Evolutionary conservation across 192 early-diverging fungal genomes (phyloP), one percentile per base, ranked within the genome.

Genomic region (Physocladia obscura): DNA sequence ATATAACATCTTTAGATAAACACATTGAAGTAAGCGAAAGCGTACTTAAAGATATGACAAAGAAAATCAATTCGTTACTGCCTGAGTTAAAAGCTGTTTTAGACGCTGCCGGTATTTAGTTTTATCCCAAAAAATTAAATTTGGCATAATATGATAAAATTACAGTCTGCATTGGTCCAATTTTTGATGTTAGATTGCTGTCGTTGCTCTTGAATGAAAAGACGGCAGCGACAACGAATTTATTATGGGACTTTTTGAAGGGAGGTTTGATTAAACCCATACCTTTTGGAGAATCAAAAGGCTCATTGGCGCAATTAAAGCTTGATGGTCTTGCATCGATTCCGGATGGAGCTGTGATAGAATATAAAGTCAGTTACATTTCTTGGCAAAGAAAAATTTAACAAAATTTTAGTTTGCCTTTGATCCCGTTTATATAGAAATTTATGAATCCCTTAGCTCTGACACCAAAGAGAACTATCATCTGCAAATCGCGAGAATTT

Each of bases 31-130:
- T 80, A 29, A 67, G 74, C 22, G 76, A 76, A 22, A 75, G 54
- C 49, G 78, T 78, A n/a, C 63, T 73, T 27, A 80, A 79, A 2
- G 57, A 78, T 31, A 67, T 84, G 50, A 57, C 79, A 27, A 73
- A 69, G 29, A 29, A 70, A 47, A 50, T 84, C 36, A 39, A 76
- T 24, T 44, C 67, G 8, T 65, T 81, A 24, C 54, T 75, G 13
- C 24, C 27, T 22, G 75, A 81, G 29, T 69, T 74, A 36, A 59
- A 71, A 48, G 40, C 29, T 2, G 36, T 76, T 34, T 52, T 84
- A 36, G 68, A 76, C 31, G 67, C 65, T 32, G 79, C 78, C 56
- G 81, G 81, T 82, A 72, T 37, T 61, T 57, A 6, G 15, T 35
- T 51, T 8, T 48, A 29, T 51, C 21, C n/a, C n/a, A n/a, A n/a